Evolutionary conservation across 208 protist genomes (phyloP), one percentile per base, ranked within the genome.

Genomic region (Blastocrithidia nonstop): DNA sequence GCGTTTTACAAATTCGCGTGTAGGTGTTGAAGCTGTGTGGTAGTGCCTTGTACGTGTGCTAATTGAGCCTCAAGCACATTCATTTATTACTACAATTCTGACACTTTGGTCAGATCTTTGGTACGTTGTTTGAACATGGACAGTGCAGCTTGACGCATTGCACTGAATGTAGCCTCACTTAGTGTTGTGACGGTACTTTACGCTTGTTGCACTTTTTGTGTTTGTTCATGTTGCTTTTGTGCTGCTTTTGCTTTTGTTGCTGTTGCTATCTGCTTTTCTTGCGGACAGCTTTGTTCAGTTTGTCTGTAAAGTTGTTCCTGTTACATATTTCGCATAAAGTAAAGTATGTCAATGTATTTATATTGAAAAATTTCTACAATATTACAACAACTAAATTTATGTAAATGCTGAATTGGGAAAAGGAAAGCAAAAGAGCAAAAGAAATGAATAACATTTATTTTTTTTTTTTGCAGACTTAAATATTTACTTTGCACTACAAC

Each of bases 111-210:
- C 48, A 89, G 75, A 48, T 89, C 80, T 23, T 74, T 74, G 11
- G 75, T 86, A 42, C 75, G 74, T 53, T 89, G 80, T 46, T 83
- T 71, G 45, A 89, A 86, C 68, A 89, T 76, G 27, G 57, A 54
- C 27, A 77, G 24, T 1, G 80, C 80, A 1, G 70, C 70, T 25
- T 77, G 56, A 13, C 75, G 71, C 64, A 85, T 66, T 0, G 72
- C 75, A 25, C 65, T 45, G 47, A 89, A 89, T 22, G 67, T 55
- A 6, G 80, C 69, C 7, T 68, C 71, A 31, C 36, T 27, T 5
- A 26, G 38, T 8, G 38, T 22, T 9, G 13, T n/a, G 29, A 15
- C 29, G 29, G 13, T 13, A 35, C 13, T 13, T n/a, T 35, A 15
- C 15, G 29, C 13, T n/a, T 35, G 29, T 16, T 16, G n/a, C n/a